Evolutionary conservation across 179 eudicot species (phyloP).

Genomic region (Silene coronaria): DNA sequence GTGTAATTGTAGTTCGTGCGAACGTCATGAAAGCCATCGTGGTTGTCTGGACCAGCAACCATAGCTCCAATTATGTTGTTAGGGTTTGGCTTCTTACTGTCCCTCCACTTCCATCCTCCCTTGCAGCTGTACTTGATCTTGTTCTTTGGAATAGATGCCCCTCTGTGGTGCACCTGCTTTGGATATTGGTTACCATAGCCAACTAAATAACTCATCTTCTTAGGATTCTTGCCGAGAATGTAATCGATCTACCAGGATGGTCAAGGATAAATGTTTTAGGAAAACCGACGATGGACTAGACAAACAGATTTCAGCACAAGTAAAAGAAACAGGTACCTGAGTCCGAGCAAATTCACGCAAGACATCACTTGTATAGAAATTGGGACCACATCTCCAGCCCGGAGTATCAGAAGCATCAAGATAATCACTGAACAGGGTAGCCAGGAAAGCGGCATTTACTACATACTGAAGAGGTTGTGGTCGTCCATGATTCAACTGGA

Average conservation of each 20-base stretch:
- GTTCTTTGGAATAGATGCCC: constrained; percentile 83
- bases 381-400: constrained; percentile 95
- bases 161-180: constrained; percentile 82
- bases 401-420: constrained; percentile 90
- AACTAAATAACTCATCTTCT: constrained; percentile 80
- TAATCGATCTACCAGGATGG: constrained; percentile 59
- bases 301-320: constrained; percentile 15
- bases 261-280: not conserved
- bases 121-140: constrained; percentile 76
- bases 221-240: constrained; percentile 84
- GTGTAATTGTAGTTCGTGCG: constrained; percentile 85
- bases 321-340: constrained; percentile 49
- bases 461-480: constrained; percentile 98
- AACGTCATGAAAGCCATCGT: constrained; percentile 72
- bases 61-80: constrained; percentile 76
- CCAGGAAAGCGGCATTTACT: constrained; percentile 93
- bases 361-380: constrained; percentile 56
- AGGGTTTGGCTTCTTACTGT: constrained; percentile 65
- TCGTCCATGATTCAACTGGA: constrained; percentile 79
- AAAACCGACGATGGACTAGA: not conserved
- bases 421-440: constrained; percentile 77
- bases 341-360: constrained; percentile 77
- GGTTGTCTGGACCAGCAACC: constrained; percentile 90
- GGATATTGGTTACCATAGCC: constrained; percentile 72
- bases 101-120: constrained; percentile 95